Percentiles rank a stretch among this genome's conserved stretches.
phyloP scores from a whole-genome alignment of 1,139 yeast genomes.

The Eremothecium cymbalariae region DNA sequence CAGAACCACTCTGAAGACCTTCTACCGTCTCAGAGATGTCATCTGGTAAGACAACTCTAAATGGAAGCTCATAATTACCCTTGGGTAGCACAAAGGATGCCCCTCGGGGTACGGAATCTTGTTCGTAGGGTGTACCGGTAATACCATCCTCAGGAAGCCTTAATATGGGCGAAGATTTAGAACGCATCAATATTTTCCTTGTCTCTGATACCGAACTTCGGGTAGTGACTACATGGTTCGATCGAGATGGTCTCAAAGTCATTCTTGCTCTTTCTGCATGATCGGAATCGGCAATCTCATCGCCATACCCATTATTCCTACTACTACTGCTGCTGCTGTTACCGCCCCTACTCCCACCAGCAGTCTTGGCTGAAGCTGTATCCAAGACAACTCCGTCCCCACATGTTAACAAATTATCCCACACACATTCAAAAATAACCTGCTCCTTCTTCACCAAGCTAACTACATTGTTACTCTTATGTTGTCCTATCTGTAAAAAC shows the following conservation, averaged over 20 bases:
- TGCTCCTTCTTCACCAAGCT: constrained; percentile 45
- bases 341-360: too few relatives aligned
- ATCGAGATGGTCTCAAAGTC: too few relatives aligned
- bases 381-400: constrained; percentile 38
- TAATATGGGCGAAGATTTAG: too few relatives aligned
- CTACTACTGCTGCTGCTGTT: too few relatives aligned
- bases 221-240: too few relatives aligned
- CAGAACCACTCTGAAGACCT: constrained; percentile 49
- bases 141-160: too few relatives aligned
- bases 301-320: constrained; percentile 36
- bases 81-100: constrained; percentile 42
- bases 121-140: constrained; percentile 35
- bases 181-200: too few relatives aligned
- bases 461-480: constrained; percentile 33
- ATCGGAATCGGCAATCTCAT: not conserved
- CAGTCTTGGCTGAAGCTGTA: too few relatives aligned
- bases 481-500: constrained; percentile 40
- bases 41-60: constrained; percentile 47
- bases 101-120: constrained; percentile 21
- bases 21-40: constrained; percentile 60
- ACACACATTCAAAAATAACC: constrained; percentile 44
- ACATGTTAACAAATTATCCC: constrained; percentile 50
- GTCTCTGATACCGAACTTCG: too few relatives aligned
- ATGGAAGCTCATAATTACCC: constrained; percentile 65
- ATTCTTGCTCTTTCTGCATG: constrained; percentile 3